Conservation (phyloP, 192 early-diverging fungal species). For the Umbelopsis vinacea region DNA sequence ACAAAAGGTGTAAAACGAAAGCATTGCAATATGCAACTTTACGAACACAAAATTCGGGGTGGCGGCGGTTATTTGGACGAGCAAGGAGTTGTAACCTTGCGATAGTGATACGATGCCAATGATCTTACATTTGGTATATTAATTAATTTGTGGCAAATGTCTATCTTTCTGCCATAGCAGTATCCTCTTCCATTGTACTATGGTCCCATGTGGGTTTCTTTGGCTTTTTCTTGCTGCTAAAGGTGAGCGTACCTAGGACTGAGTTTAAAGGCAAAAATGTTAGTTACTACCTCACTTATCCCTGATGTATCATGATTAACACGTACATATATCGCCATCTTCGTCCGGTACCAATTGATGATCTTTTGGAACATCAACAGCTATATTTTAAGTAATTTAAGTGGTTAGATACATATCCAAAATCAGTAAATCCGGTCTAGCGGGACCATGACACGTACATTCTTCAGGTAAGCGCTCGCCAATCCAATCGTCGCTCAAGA, state of each 20-base stretch:
- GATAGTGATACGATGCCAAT: too few relatives aligned
- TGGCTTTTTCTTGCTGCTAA: slow-evolving; percentile 17
- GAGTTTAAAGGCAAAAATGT: background rate
- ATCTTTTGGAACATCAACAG: slow-evolving; percentile 16
- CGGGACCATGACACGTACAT: background rate
- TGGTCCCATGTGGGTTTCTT: slow-evolving; percentile 20
- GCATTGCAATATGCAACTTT: background rate
- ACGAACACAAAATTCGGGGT: background rate
- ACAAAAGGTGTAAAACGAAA: background rate
- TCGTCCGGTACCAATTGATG: slow-evolving; percentile 8
- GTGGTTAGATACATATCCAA: background rate
- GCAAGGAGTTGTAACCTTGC: too few relatives aligned
- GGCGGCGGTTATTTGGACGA: background rate
- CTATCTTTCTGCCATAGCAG: background rate
- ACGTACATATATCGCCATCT: slow-evolving; percentile 21
- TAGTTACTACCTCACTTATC: background rate
- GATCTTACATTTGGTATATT: background rate
- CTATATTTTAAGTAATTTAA: background rate
- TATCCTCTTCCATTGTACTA: slow-evolving; percentile 10
- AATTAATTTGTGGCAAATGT: background rate
- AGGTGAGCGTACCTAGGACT: slow-evolving; percentile 9
- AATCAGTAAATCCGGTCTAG: background rate
- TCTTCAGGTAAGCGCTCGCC: slow-evolving; percentile 9
- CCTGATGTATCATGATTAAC: background rate
- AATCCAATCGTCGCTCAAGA: slow-evolving; percentile 13